phyloP scores from a whole-genome alignment of 2,329 filamentous ascomycete genomes.

The Didymosphaeria variabile region DNA sequence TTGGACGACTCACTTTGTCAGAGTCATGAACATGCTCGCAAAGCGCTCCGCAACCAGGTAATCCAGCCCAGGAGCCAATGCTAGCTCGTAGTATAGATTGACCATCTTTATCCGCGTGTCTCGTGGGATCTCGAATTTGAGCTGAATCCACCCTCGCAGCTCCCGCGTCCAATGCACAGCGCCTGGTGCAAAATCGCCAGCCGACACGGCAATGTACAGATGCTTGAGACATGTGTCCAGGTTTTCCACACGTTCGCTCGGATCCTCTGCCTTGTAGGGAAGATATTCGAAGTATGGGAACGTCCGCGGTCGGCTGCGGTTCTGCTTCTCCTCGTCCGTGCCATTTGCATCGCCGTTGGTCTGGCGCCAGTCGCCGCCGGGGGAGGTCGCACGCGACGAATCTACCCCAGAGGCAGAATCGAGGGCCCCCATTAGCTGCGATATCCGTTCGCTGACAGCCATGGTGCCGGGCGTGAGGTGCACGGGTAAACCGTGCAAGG shows the following conservation, averaged over 20 bases:
- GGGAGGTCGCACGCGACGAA: conserved; percentile 86
- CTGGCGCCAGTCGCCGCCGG: conserved; percentile 70
- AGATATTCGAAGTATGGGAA: conserved; percentile 93
- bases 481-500: conserved; percentile 8
- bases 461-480: conserved; percentile 37
- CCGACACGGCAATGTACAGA: conserved; percentile 88
- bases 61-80: conserved; percentile 89
- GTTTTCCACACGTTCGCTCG: conserved; percentile 77
- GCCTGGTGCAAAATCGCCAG: conserved; percentile 92
- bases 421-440: conserved; percentile 52
- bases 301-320: conserved; percentile 80
- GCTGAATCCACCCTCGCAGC: conserved; percentile 90
- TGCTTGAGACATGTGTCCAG: conserved; percentile 90
- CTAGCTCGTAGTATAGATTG: conserved; percentile 92
- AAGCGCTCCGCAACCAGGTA: conserved; percentile 85
- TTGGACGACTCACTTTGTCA: conserved; percentile 78
- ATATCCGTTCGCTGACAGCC: conserved; percentile 53
- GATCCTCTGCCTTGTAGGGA: conserved; percentile 87
- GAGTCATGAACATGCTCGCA: conserved; percentile 91
- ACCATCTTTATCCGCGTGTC: conserved; percentile 84
- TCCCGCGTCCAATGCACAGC: conserved; percentile 97
- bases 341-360: conserved; percentile 59
- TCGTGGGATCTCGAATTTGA: conserved; percentile 96
- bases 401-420: conserved; percentile 64
- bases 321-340: conserved; percentile 64